Evolutionary conservation across 345 rosid species (phyloP).

Genomic region (Trapa incisa): DNA sequence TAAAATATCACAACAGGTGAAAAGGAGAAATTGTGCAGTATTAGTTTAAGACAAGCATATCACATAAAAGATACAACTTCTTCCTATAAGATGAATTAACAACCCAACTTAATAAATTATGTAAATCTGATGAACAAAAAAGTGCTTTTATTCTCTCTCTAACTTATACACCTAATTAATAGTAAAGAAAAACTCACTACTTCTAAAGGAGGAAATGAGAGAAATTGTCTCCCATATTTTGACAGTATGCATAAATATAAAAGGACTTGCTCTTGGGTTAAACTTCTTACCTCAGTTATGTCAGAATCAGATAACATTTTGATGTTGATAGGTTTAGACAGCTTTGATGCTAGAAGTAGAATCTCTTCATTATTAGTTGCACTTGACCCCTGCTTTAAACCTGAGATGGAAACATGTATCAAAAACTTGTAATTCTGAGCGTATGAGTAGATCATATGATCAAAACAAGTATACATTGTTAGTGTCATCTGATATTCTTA

Average conservation of each 20-base stretch:
- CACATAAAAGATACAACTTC: too few relatives aligned
- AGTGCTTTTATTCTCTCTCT: too few relatives aligned
- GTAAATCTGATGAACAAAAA: too few relatives aligned
- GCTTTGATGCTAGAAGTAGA: constrained; percentile 26
- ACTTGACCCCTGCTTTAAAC: constrained; percentile 21
- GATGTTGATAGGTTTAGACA: constrained; percentile 21
- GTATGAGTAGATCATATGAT: not conserved
- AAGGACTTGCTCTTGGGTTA: not conserved
- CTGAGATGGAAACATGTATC: constrained; percentile 11
- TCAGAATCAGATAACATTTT: constrained; percentile 33
- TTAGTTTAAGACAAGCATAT: too few relatives aligned
- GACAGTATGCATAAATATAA: not conserved
- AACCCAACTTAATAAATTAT: too few relatives aligned
- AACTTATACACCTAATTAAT: too few relatives aligned
- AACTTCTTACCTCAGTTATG: constrained; percentile 28
- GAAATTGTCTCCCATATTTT: too few relatives aligned
- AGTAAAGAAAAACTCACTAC: too few relatives aligned
- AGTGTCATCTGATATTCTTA: not conserved
- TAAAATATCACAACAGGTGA: too few relatives aligned
- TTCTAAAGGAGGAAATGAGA: too few relatives aligned
- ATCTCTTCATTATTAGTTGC: constrained; percentile 14
- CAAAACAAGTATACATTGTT: not conserved
- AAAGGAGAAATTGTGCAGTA: too few relatives aligned
- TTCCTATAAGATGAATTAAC: too few relatives aligned
- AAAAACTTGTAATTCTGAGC: not conserved